Percentiles rank a stretch among this genome's conserved stretches.
Evolutionary conservation across 202 grass and related monocot genomes (phyloP).

Genomic region (Miscanthus sacchariflorus): DNA sequence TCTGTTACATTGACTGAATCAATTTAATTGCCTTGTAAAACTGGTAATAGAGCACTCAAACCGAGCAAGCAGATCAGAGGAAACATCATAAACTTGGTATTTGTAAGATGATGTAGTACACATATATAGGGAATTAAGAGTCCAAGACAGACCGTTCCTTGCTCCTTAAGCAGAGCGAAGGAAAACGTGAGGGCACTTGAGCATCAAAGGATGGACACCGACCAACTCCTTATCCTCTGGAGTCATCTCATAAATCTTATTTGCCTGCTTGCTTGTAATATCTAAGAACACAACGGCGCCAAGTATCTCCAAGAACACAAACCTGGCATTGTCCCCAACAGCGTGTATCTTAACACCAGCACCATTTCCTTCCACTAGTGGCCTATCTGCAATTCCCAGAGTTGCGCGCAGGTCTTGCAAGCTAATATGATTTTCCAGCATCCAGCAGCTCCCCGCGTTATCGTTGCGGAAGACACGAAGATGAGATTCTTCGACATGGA

Average conservation of each 20-base stretch:
- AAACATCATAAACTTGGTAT: too few species aligned
- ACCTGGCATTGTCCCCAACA: slow-evolving; percentile 10
- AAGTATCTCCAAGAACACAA: slow-evolving; percentile 22
- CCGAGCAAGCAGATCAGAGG: too few species aligned
- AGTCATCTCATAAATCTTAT: slow-evolving; percentile 25
- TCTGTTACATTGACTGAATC: too few species aligned
- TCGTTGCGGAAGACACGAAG: background rate
- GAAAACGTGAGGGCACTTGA: slow-evolving; percentile 31
- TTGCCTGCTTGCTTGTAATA: background rate
- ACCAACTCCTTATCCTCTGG: background rate
- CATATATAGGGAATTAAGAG: background rate
- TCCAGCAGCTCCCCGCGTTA: background rate
- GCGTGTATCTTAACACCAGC: background rate
- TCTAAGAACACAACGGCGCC: background rate
- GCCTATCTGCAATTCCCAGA: background rate
- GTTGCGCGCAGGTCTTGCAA: background rate
- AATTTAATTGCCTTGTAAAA: too few species aligned
- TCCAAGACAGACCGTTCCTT: background rate
- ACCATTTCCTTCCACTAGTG: background rate
- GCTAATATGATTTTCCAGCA: background rate
- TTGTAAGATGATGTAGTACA: too few species aligned
- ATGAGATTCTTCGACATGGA: slow-evolving; percentile 12
- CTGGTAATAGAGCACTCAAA: too few species aligned
- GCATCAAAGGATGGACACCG: background rate
- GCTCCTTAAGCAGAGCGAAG: background rate